Conservation (phyloP, 2,329 filamentous ascomycete species). For the Colletotrichum caudatum region DNA sequence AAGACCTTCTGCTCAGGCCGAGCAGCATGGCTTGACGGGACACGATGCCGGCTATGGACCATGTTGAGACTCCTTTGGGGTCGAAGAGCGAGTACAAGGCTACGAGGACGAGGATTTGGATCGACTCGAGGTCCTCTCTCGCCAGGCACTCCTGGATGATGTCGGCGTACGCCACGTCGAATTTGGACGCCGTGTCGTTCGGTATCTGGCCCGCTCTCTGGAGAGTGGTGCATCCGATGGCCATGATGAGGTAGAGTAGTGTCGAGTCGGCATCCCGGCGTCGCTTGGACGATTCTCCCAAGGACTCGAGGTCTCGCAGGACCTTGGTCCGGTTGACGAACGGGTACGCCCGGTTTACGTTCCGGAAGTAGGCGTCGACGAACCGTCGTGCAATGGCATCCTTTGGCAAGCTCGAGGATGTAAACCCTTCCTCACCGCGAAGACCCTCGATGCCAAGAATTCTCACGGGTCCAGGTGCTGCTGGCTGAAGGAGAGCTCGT, state of each 20-base stretch:
- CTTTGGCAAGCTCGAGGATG: slow-evolving; percentile 41
- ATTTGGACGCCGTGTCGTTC: slow-evolving; percentile 48
- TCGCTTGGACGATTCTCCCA: slow-evolving; percentile 45
- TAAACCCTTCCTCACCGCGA: slow-evolving; percentile 26
- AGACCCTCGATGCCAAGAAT: slow-evolving; percentile 33
- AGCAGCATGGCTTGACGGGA: slow-evolving; percentile 55
- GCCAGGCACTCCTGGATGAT: slow-evolving; percentile 57
- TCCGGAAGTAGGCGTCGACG: slow-evolving; percentile 59
- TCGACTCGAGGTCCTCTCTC: slow-evolving; percentile 52
- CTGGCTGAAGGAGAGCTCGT: slow-evolving; percentile 32
- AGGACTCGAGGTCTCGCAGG: slow-evolving; percentile 50
- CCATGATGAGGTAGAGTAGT: slow-evolving; percentile 58
- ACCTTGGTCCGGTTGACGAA: slow-evolving; percentile 56
- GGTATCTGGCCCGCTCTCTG: slow-evolving; percentile 57
- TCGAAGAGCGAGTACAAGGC: slow-evolving; percentile 60
- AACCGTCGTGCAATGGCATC: slow-evolving; percentile 50
- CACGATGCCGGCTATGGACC: slow-evolving; percentile 56
- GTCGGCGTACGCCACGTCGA: slow-evolving; percentile 54
- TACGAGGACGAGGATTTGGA: slow-evolving; percentile 57
- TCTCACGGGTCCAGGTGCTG: slow-evolving; percentile 24
- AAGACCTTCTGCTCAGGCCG: slow-evolving; percentile 51
- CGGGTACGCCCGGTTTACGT: slow-evolving; percentile 60
- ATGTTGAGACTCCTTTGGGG: slow-evolving; percentile 53
- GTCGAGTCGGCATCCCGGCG: slow-evolving; percentile 50
- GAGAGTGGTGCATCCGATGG: slow-evolving; percentile 59